A percentile compares a stretch with the other conserved stretches of the same genome.
Evolutionary conservation across 148 eudicot species (phyloP).

Genomic region (Rhododendron vialii): DNA sequence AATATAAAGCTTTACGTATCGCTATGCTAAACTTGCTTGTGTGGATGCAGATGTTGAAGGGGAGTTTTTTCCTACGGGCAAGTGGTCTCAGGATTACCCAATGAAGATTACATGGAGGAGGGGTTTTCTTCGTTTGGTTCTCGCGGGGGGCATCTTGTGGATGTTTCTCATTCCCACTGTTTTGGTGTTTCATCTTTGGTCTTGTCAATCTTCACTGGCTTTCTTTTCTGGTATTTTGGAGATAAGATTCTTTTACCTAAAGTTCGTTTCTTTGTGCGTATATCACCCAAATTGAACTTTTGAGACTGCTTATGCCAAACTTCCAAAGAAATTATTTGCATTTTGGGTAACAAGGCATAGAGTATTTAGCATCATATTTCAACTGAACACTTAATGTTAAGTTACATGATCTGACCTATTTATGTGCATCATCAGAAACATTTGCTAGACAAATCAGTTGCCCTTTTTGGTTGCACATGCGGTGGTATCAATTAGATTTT

Average conservation of each 20-base stretch:
- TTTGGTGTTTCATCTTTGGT: constrained; percentile 76
- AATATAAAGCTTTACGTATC: not conserved
- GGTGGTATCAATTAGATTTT: not conserved
- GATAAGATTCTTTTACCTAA: not conserved
- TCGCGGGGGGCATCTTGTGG: constrained; percentile 88
- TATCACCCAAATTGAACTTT: not conserved
- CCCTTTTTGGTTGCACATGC: not conserved
- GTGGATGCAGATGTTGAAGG: constrained; percentile 40
- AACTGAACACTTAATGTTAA: not conserved
- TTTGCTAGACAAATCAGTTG: not conserved
- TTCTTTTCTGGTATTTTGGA: constrained; percentile 77
- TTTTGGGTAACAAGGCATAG: not conserved
- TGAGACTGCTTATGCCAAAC: not conserved
- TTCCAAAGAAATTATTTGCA: not conserved
- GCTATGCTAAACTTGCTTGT: not conserved
- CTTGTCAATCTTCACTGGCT: constrained; percentile 84
- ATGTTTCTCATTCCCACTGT: constrained; percentile 74
- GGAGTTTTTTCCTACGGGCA: constrained; percentile 39
- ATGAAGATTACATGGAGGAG: constrained; percentile 72
- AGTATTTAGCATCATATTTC: not conserved
- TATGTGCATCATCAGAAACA: not conserved
- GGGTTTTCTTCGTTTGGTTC: constrained; percentile 76
- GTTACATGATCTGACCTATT: not conserved
- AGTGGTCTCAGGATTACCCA: constrained; percentile 44
- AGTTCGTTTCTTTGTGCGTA: not conserved